Conservation (phyloP, 176 grass and related monocot species). For the Carex pumila region DNA sequence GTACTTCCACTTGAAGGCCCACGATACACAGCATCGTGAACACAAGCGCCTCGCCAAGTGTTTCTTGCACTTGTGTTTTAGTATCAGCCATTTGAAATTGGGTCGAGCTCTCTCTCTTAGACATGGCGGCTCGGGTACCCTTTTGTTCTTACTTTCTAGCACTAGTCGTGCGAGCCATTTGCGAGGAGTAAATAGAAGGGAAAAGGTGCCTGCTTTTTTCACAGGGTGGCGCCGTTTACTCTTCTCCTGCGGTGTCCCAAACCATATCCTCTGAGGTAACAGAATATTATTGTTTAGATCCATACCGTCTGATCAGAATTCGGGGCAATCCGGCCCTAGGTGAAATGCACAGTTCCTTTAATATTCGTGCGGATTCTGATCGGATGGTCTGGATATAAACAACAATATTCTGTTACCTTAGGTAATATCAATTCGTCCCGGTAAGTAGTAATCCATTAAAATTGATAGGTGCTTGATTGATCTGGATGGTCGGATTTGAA, state of each 20-base stretch:
- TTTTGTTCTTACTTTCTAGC: neutral
- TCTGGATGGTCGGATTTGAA: neutral
- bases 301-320: too few relatives aligned
- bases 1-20: slow-evolving; percentile 71
- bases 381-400: too few relatives aligned
- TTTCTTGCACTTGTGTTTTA: neutral
- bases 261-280: too few relatives aligned
- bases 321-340: too few relatives aligned
- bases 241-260: neutral
- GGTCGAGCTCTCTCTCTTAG: neutral
- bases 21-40: slow-evolving; percentile 69
- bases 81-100: neutral
- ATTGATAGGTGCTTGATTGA: neutral
- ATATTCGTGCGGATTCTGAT: too few relatives aligned
- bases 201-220: neutral
- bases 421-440: neutral
- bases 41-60: slow-evolving; percentile 43
- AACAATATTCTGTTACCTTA: too few relatives aligned
- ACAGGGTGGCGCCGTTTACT: slow-evolving; percentile 12
- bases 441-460: neutral
- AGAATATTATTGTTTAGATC: too few relatives aligned
- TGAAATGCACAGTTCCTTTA: too few relatives aligned
- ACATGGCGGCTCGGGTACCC: slow-evolving; percentile 4
- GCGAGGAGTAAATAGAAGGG: neutral
- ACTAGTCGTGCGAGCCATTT: neutral